phyloP scores from a whole-genome alignment of 441 rosid genomes.

The Populus hybrid region DNA sequence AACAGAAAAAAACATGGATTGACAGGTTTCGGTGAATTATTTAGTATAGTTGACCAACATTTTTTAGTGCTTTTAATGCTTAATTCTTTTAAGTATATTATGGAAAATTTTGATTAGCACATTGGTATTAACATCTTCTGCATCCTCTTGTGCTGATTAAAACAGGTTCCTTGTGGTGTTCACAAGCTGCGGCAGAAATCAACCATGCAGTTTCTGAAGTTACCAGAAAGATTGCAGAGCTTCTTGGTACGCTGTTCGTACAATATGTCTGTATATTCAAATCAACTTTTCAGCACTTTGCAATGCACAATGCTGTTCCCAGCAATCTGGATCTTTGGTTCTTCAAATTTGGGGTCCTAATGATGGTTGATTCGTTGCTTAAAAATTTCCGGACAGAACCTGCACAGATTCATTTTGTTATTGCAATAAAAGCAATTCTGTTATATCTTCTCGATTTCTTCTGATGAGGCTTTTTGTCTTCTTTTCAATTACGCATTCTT shows the following conservation, averaged over 20 bases:
- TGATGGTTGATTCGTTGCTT: conserved; percentile 63
- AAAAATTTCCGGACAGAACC: conserved; percentile 75
- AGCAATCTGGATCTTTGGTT: conserved; percentile 76
- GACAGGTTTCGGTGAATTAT: conserved; percentile 17
- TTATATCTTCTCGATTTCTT: conserved; percentile 51
- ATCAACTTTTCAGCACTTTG: conserved; percentile 77
- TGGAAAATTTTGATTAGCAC: conserved; percentile 14
- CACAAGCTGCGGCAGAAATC: conserved; percentile 68
- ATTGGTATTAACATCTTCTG: conserved; percentile 33
- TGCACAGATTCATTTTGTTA: conserved; percentile 91
- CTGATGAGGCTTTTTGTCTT: conserved; percentile 32
- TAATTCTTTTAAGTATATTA: conserved; percentile 10
- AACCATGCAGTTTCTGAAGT: conserved; percentile 89
- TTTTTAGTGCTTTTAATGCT: conserved; percentile 16
- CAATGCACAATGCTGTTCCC: conserved; percentile 78
- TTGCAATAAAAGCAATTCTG: conserved; percentile 62
- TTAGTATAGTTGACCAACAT: conserved; percentile 1
- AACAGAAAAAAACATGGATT: not conserved
- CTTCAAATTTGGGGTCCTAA: conserved; percentile 71
- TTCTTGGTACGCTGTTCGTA: conserved; percentile 55
- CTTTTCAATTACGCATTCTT: conserved; percentile 34
- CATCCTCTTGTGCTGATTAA: conserved; percentile 34
- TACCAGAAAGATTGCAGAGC: conserved; percentile 83
- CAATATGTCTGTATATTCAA: conserved; percentile 52
- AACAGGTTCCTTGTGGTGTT: conserved; percentile 48